phyloP scores from a whole-genome alignment of 2,329 filamentous ascomycete species.

The Dothidotthia symphoricarpi region DNA sequence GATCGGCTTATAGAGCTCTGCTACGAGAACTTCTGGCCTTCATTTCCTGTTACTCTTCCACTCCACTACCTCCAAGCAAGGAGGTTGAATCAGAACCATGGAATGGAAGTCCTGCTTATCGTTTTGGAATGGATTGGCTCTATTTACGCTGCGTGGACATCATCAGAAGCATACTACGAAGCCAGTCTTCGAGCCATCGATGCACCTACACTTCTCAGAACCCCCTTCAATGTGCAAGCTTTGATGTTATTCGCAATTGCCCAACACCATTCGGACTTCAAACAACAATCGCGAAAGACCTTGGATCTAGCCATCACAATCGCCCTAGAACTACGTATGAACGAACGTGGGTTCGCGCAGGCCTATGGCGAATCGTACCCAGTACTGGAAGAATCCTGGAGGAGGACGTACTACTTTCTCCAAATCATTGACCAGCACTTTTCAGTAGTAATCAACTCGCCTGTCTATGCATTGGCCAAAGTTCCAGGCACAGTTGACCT shows the following conservation, averaged over 20 bases:
- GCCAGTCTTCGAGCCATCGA: conserved; percentile 21
- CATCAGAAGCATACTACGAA: conserved; percentile 27
- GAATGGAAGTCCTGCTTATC: conserved; percentile 22
- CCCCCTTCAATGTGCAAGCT: conserved; percentile 67
- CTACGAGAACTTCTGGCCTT: conserved; percentile 51
- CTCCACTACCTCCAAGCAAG: conserved; percentile 39
- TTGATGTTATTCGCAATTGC: conserved; percentile 73
- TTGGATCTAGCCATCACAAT: conserved; percentile 65
- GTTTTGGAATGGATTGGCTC: conserved; percentile 36
- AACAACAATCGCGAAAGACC: conserved; percentile 64
- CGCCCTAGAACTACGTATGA: conserved; percentile 74
- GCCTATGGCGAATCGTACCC: conserved; percentile 62
- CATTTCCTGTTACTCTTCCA: conserved; percentile 56
- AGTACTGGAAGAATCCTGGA: conserved; percentile 76
- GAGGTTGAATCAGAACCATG: conserved; percentile 16
- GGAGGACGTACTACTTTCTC: conserved; percentile 83
- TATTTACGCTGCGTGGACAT: conserved; percentile 34
- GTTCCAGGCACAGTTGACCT: conserved; percentile 66
- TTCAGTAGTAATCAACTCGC: conserved; percentile 71
- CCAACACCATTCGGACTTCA: conserved; percentile 74
- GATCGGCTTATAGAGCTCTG: conserved; percentile 33
- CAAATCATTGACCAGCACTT: conserved; percentile 77
- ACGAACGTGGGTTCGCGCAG: conserved; percentile 66
- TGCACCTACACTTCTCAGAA: conserved; percentile 17
- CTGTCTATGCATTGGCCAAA: conserved; percentile 64